Conservation (phyloP, 2,329 filamentous ascomycete species). For the Tolypocladium paradoxum region DNA sequence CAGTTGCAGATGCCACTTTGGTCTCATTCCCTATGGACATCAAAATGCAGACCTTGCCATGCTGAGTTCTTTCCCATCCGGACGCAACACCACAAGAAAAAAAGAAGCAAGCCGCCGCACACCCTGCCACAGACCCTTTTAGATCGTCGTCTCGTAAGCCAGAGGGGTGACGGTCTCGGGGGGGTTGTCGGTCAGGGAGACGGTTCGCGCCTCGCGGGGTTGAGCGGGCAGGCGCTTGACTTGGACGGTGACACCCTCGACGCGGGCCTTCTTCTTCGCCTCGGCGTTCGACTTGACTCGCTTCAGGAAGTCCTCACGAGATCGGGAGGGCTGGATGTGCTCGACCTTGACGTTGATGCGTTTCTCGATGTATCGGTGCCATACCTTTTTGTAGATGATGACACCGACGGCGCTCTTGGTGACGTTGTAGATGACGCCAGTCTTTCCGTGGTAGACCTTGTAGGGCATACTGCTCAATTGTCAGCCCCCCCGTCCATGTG, state of each 20-base stretch:
- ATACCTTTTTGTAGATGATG: slow-evolving; percentile 99
- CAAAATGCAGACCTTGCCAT: slow-evolving; percentile 32
- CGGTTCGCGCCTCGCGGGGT: slow-evolving; percentile 71
- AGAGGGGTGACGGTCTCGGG: slow-evolving; percentile 88
- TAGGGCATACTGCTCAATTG: slow-evolving; percentile 69
- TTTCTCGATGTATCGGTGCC: slow-evolving; percentile 99
- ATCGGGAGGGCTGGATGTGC: slow-evolving; percentile 91
- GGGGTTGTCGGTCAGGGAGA: slow-evolving; percentile 71
- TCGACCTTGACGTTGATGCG: slow-evolving; percentile 98
- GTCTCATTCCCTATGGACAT: slow-evolving; percentile 29
- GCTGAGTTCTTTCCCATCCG: slow-evolving; percentile 33
- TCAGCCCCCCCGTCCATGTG: slow-evolving; percentile 18
- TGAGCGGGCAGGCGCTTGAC: slow-evolving; percentile 81
- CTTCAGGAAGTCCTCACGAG: slow-evolving; percentile 90
- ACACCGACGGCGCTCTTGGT: slow-evolving; percentile 96
- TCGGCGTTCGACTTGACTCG: slow-evolving; percentile 94
- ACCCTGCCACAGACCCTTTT: slow-evolving; percentile 30
- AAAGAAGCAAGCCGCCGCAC: slow-evolving; percentile 24
- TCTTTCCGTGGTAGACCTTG: slow-evolving; percentile 99
- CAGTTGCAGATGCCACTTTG: slow-evolving; percentile 19
- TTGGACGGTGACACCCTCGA: slow-evolving; percentile 74
- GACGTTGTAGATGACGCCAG: slow-evolving; percentile 96
- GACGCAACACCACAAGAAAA: slow-evolving; percentile 32
- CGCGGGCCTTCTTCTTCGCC: slow-evolving; percentile 88
- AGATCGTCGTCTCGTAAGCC: slow-evolving; percentile 98